Evolutionary conservation across 768 basidiomycete species (phyloP).

Genomic region (Macrolepiota albuminosa): DNA sequence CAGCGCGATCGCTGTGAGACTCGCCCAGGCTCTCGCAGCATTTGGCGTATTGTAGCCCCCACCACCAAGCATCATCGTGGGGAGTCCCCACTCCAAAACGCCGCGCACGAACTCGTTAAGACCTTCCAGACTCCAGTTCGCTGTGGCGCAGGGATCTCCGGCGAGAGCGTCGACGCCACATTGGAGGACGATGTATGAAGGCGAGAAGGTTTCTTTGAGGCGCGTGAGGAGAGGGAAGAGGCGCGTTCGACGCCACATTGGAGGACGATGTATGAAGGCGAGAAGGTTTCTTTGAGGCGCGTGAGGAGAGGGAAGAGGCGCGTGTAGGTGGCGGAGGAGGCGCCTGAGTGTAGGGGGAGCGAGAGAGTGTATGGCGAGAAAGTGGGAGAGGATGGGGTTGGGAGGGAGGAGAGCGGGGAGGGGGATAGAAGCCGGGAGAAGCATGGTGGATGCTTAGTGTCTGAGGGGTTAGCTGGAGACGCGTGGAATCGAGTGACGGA

Average conservation of each 20-base stretch:
- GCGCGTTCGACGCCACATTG: slow-evolving; percentile 80
- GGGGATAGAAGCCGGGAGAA: slow-evolving; percentile 82
- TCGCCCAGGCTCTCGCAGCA: slow-evolving; percentile 83
- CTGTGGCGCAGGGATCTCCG: slow-evolving; percentile 72
- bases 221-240: slow-evolving; percentile 64
- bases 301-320: slow-evolving; percentile 66
- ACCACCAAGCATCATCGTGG: slow-evolving; percentile 63
- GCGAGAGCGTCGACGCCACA: slow-evolving; percentile 87
- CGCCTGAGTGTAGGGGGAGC: slow-evolving; percentile 71
- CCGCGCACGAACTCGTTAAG: slow-evolving; percentile 62
- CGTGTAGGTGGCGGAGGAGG: slow-evolving; percentile 56
- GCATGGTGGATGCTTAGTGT: slow-evolving; percentile 86
- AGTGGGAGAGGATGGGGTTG: slow-evolving; percentile 25
- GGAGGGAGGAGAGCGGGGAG: slow-evolving; percentile 45
- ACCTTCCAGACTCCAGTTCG: slow-evolving; percentile 64
- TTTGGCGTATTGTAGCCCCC: slow-evolving; percentile 86
- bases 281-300: slow-evolving; percentile 51
- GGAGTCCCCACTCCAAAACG: slow-evolving; percentile 4
- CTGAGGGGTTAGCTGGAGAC: slow-evolving; percentile 21
- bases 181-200: slow-evolving; percentile 79
- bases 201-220: slow-evolving; percentile 56
- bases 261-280: slow-evolving; percentile 74
- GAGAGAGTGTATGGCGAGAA: slow-evolving; percentile 73
- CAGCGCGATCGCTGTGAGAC: slow-evolving; percentile 71
- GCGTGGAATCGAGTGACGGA: not conserved